A percentile compares a stretch with the other conserved stretches of the same genome.
Conservation (phyloP, 129 eudicot species). For the Saussurea involucrata region DNA sequence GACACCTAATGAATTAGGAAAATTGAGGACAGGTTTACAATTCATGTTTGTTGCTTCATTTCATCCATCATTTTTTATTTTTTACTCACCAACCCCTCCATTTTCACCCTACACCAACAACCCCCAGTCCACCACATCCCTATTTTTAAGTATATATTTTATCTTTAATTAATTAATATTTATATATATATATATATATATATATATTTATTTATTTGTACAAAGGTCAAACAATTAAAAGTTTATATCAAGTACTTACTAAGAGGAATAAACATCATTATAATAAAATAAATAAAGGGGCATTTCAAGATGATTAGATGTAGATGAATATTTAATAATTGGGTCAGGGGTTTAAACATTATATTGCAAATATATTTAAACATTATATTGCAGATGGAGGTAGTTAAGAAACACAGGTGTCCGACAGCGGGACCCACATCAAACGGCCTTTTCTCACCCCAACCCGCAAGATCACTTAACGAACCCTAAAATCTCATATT, state of each 20-base stretch:
- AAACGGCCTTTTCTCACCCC: neutral
- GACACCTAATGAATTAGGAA: neutral
- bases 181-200: too few species aligned
- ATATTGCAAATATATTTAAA: neutral
- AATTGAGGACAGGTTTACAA: neutral
- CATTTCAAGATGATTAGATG: neutral
- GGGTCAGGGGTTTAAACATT: neutral
- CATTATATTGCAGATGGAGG: neutral
- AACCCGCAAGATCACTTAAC: neutral
- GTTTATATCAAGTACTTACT: too few species aligned
- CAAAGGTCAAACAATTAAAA: too few species aligned
- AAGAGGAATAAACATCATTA: too few species aligned
- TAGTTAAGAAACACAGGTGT: neutral
- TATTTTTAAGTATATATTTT: too few species aligned
- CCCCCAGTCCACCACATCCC: too few species aligned
- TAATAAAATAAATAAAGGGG: too few species aligned
- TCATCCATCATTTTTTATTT: neutral
- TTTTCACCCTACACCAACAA: constrained; percentile 12
- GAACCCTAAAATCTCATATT: neutral
- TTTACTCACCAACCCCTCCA: constrained; percentile 12
- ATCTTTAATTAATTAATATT: too few species aligned
- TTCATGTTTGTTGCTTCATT: neutral
- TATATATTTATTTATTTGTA: too few species aligned
- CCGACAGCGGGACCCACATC: neutral
- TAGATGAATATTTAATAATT: neutral